Evolutionary conservation across 176 grass and related monocot species (phyloP), one percentile per base, ranked within the genome.

Genomic region (Pontederia crassipes): DNA sequence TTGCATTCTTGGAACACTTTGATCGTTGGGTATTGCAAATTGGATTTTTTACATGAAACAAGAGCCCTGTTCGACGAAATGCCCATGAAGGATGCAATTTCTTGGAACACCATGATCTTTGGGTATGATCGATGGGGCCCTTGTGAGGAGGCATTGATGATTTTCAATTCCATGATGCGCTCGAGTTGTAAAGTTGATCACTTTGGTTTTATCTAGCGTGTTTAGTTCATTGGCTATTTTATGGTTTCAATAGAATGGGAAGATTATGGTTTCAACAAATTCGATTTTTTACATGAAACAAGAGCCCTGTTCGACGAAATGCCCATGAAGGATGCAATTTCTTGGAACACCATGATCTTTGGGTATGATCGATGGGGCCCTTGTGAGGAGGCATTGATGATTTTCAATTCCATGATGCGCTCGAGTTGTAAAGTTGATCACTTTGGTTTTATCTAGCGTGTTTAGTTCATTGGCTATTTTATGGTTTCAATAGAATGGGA

Each of bases 1-100:
- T 55, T 64, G 49, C 71, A 64, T 73, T 73, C 71, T 63, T 73
- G 59, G 71, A 73, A 73, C 50, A 73, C 35, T 15, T 40, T 73
- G 32, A 32, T 64, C 8, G 71, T 49, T 64, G 27, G n/a, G 10
- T 73, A 63, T 14, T 64, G 71, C 59, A 73, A 54, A 10, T 55
- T 63, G n/a, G 71, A 58, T n/a, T 73, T 63, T 64, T 55, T 73
- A n/a, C 45, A 49, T 8, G 71, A 73, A 17, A 48, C 49, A 4
- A 27, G 28, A 35, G 48, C 16, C 4, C 13, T 73, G 59, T 73
- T 73, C 11, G 49, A 73, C 63, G 71, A 63, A 64, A 73, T 73
- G 71, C 71, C 71, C 14, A 64, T 11, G 32, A 50, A 50, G 48
- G 71, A 63, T 54, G 28, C 28, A 17, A 58, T 63, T 73, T 64